These are phyloP conservation scores for Epithemia pelagica DNA, from an alignment of 108 stramenopile genomes.

Conservation along the genomic window DNA sequence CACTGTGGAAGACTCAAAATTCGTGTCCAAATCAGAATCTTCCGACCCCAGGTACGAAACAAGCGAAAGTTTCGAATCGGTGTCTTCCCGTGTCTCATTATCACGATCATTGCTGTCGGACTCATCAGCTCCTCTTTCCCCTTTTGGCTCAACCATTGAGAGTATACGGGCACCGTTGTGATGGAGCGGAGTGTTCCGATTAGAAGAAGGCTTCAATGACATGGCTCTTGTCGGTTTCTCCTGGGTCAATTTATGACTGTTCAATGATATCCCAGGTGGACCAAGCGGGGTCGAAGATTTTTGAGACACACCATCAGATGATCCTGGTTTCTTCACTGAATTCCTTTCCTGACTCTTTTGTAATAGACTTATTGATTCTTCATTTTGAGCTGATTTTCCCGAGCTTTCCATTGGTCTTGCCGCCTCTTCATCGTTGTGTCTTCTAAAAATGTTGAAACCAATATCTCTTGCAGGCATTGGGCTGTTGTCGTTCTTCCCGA, in stretches of 20 bases:
- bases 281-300: not conserved
- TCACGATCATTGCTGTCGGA: not conserved
- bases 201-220: not conserved
- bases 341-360: not conserved
- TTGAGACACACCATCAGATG: not conserved
- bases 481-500: not conserved
- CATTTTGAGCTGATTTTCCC: not conserved
- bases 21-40: conserved; percentile 2
- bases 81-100: not conserved
- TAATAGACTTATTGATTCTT: not conserved
- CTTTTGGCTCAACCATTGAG: not conserved
- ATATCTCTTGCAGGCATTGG: too few relatives aligned
- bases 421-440: not conserved
- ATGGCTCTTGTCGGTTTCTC: too few relatives aligned
- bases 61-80: conserved; percentile 2
- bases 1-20: not conserved
- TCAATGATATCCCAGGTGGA: not conserved
- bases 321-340: not conserved
- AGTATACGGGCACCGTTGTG: not conserved
- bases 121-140: not conserved
- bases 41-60: not conserved
- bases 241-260: too few relatives aligned
- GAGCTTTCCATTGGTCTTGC: not conserved
- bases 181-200: not conserved
- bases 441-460: too few relatives aligned